These are phyloP conservation scores for Boletus rubescentipes DNA, from an alignment of 768 basidiomycete genomes.

Conservation along the genomic window DNA sequence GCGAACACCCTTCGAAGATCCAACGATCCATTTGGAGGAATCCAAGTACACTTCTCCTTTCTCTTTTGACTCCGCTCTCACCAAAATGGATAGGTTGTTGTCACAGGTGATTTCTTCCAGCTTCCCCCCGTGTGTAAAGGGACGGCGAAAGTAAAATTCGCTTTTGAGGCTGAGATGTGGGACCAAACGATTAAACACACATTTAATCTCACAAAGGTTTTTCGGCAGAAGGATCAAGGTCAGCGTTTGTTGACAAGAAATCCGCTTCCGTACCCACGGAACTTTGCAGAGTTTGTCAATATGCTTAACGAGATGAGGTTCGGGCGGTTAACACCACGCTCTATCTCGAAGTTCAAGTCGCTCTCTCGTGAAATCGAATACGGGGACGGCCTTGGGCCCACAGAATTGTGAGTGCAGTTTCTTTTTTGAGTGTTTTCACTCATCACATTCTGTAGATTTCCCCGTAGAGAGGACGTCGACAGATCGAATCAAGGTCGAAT, in stretches of 20 bases:
- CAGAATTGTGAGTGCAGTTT: slow-evolving; percentile 70
- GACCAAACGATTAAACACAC: slow-evolving; percentile 68
- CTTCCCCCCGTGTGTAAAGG: slow-evolving; percentile 86
- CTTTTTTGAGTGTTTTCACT: background rate
- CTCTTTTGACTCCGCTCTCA: background rate
- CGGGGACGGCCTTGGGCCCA: slow-evolving; percentile 80
- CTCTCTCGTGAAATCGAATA: slow-evolving; percentile 74
- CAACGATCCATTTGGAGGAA: slow-evolving; percentile 84
- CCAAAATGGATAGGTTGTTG: slow-evolving; percentile 57
- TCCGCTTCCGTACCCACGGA: slow-evolving; percentile 2
- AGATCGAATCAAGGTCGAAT: slow-evolving; percentile 75
- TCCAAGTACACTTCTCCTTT: slow-evolving; percentile 57
- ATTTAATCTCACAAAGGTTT: slow-evolving; percentile 93
- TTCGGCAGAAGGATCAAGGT: slow-evolving; percentile 92
- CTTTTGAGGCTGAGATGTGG: slow-evolving; percentile 89
- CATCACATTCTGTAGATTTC: slow-evolving; percentile 59
- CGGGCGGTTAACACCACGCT: slow-evolving; percentile 62
- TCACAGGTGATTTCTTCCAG: slow-evolving; percentile 98
- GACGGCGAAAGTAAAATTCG: slow-evolving; percentile 66
- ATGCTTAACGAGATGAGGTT: slow-evolving; percentile 99
- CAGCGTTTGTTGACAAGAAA: slow-evolving; percentile 18
- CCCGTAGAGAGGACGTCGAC: slow-evolving; percentile 90
- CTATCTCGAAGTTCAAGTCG: slow-evolving; percentile 66
- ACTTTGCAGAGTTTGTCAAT: slow-evolving; percentile 73
- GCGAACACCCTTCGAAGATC: slow-evolving; percentile 63